Base-by-base conservation (phyloP, 306 rosid genomes). In the Potentilla sterilis region DNA sequence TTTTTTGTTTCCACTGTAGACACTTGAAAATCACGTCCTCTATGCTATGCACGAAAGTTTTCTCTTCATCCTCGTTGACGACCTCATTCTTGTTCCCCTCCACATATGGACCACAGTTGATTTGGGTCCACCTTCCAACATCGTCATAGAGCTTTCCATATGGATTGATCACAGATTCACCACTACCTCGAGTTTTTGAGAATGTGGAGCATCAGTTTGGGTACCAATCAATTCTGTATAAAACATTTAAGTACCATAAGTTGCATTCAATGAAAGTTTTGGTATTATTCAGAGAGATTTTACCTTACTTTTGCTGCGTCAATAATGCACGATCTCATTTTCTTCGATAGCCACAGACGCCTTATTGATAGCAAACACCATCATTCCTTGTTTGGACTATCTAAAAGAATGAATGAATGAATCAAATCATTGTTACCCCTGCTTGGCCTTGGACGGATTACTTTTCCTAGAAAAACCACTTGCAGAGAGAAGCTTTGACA, bases 401-500 rank as follows among this genome's bases (percentile, higher is more conserved):
- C 16, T 18, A 51, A 51, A 51, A 19, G 52, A 72, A 72, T 54
- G 66, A 54, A 21, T 21, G 52, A 72, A 46, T 32, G 22, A 48
- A 18, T 51, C n/a, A 63, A 63, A 13, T 63, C 44, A 2, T 0
- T 42, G 35, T 37, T 21, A 74, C 16, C 44, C 10, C 38, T 4
- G 57, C 61, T 73, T 69, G 41, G 46, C 38, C 40, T 75, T 75
- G 59, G 79, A 71, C 72, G 59, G 79, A 46, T 76, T 69, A 62
- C 72, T n/a, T 65, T 46, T 63, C 79, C 75, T 7, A 24, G 83
- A 59, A 78, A 90, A 95, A 12, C 97, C 98, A 46, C 91, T 87
- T 58, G 41, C 84, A 46, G 91, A 89, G 82, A 90, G 98, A 75
- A 95, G 97, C 70, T 85, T 87, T 35, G 93, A 80, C 52, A 95